Evolutionary conservation across 2,329 filamentous ascomycete species (phyloP).

Genomic region (Clonostachys solani): DNA sequence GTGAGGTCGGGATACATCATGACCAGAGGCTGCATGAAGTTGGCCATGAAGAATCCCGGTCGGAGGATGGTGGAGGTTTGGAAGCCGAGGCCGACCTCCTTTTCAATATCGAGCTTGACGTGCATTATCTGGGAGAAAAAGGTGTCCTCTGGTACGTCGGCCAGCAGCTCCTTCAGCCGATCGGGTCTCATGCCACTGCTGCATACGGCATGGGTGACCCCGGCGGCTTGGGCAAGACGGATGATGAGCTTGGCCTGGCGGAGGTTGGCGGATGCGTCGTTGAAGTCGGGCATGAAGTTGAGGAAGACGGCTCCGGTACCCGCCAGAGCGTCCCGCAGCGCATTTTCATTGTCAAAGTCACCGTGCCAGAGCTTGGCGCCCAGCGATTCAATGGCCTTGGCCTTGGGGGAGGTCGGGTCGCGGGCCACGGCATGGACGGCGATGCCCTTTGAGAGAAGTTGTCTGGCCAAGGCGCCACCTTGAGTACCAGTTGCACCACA

Average conservation of each 20-base stretch:
- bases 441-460: conserved; percentile 22
- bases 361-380: conserved; percentile 26
- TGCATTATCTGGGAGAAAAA: conserved; percentile 20
- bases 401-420: conserved; percentile 16
- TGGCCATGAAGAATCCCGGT: conserved; percentile 46
- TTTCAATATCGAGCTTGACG: conserved; percentile 37
- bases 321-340: conserved; percentile 18
- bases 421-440: conserved; percentile 27
- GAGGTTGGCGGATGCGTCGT: conserved; percentile 18
- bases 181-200: conserved; percentile 23
- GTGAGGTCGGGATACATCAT: conserved; percentile 31
- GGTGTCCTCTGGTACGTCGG: conserved; percentile 15
- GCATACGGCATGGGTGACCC: conserved; percentile 29
- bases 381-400: conserved; percentile 16
- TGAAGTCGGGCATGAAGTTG: conserved; percentile 22
- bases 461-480: conserved; percentile 25
- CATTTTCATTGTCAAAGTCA: conserved; percentile 21
- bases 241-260: conserved; percentile 22
- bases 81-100: conserved; percentile 27
- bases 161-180: conserved; percentile 15
- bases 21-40: conserved; percentile 39
- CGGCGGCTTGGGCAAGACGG: conserved; percentile 27
- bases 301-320: conserved; percentile 25
- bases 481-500: conserved; percentile 32
- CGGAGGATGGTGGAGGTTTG: conserved; percentile 42